Evolutionary conservation across 1,139 yeast genomes (phyloP).

Genomic region (Suhomyces bribrorum): DNA sequence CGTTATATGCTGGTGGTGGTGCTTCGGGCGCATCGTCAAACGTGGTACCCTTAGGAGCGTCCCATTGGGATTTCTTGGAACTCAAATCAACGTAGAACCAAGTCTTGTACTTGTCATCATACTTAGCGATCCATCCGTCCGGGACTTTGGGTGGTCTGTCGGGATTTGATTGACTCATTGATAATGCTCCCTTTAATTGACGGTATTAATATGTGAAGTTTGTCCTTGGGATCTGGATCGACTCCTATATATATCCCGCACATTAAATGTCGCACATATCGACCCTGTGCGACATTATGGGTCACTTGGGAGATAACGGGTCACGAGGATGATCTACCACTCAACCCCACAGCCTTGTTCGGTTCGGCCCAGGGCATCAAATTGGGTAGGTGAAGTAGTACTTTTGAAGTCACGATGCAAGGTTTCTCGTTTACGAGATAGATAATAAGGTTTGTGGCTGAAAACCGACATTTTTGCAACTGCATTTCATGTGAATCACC

Average conservation of each 20-base stretch:
- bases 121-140: conserved; percentile 85
- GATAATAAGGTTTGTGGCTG: too few species aligned
- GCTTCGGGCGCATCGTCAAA: conserved; percentile 31
- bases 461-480: not conserved
- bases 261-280: not conserved
- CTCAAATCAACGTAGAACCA: conserved; percentile 74
- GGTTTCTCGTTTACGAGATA: too few species aligned
- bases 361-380: not conserved
- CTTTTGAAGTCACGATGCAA: too few species aligned
- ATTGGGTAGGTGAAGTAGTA: too few species aligned
- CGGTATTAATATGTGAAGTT: too few species aligned
- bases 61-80: conserved; percentile 90
- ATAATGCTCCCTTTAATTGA: too few species aligned
- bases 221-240: too few species aligned
- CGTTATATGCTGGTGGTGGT: conserved; percentile 29
- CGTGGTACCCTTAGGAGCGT: conserved; percentile 66
- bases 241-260: not conserved
- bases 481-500: not conserved
- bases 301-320: not conserved
- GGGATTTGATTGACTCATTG: conserved; percentile 25
- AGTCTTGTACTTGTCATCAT: conserved; percentile 76
- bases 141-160: conserved; percentile 58
- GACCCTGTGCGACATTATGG: not conserved
- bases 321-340: not conserved
- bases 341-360: not conserved